A percentile compares a stretch with the other conserved stretches of the same genome.
phyloP scores from a whole-genome alignment of 805 yeast genomes.

The Sugiyamaella marilandica region DNA sequence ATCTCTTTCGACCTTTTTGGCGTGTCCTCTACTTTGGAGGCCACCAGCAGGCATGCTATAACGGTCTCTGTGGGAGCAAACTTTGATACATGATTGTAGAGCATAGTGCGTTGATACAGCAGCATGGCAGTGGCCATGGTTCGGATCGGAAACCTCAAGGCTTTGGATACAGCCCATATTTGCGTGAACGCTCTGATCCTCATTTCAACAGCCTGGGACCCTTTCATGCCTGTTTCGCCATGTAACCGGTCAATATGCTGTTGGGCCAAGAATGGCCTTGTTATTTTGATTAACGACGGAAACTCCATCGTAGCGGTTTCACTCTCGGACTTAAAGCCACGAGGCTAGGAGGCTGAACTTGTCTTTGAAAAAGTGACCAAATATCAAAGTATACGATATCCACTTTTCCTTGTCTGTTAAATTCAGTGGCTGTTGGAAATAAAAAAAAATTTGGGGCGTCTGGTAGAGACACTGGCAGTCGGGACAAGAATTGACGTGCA shows the following conservation, averaged over 20 bases:
- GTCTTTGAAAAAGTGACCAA: no score
- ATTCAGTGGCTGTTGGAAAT: no score
- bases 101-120: constrained; percentile 64
- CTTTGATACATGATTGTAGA: constrained; percentile 43
- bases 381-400: no score
- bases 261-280: constrained; percentile 58
- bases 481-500: no score
- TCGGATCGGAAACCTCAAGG: constrained; percentile 46
- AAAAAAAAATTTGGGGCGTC: no score
- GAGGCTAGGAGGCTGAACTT: no score
- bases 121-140: constrained; percentile 67
- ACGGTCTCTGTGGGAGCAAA: constrained; percentile 46
- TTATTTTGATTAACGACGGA: constrained; percentile 25
- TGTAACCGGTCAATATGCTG: constrained; percentile 51
- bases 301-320: neutral
- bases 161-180: constrained; percentile 18
- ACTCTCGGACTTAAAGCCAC: neutral
- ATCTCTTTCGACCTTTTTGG: constrained; percentile 69
- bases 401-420: no score
- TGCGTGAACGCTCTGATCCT: constrained; percentile 36
- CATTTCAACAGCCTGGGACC: constrained; percentile 45
- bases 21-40: constrained; percentile 78
- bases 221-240: constrained; percentile 45
- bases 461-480: no score
- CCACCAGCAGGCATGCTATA: constrained; percentile 60